Conservation (phyloP, 192 early-diverging fungal species). For the Martensiomyces pterosporus region DNA sequence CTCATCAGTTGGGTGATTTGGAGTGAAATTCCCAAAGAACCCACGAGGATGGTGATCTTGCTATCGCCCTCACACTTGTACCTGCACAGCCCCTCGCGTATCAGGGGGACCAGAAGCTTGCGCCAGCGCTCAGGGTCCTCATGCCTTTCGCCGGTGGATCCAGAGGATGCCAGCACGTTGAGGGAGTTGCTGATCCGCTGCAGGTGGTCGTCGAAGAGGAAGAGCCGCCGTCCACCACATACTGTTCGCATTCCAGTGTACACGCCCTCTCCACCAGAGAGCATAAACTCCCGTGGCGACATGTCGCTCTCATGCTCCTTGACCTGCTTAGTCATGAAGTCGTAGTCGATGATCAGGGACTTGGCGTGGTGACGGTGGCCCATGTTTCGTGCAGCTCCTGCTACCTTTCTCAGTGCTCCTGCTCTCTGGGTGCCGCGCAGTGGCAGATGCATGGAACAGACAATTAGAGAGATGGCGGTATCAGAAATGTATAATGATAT, state of each 20-base stretch:
- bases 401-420: too few species aligned
- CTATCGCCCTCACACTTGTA: conserved; percentile 12
- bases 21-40: too few species aligned
- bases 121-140: conserved; percentile 24
- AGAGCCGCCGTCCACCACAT: conserved; percentile 20
- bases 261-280: conserved; percentile 24
- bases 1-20: too few species aligned
- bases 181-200: conserved; percentile 37
- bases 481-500: too few species aligned
- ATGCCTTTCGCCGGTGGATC: too few species aligned
- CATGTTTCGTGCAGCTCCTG: too few species aligned
- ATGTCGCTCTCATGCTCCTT: conserved; percentile 13
- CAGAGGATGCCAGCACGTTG: conserved; percentile 6
- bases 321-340: conserved; percentile 11
- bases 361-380: too few species aligned
- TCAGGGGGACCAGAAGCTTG: conserved; percentile 19
- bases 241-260: conserved; percentile 48
- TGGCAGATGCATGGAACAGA: too few species aligned
- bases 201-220: conserved; percentile 40
- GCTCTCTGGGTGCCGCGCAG: too few species aligned
- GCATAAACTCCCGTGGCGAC: conserved; percentile 42
- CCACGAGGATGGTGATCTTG: conserved; percentile 46
- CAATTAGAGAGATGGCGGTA: too few species aligned
- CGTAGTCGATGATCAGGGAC: conserved; percentile 32
- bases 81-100: conserved; percentile 19